These are phyloP conservation scores for Hamamelis virginiana DNA, from an alignment of 164 flowering plant species.

Conservation along the genomic window DNA sequence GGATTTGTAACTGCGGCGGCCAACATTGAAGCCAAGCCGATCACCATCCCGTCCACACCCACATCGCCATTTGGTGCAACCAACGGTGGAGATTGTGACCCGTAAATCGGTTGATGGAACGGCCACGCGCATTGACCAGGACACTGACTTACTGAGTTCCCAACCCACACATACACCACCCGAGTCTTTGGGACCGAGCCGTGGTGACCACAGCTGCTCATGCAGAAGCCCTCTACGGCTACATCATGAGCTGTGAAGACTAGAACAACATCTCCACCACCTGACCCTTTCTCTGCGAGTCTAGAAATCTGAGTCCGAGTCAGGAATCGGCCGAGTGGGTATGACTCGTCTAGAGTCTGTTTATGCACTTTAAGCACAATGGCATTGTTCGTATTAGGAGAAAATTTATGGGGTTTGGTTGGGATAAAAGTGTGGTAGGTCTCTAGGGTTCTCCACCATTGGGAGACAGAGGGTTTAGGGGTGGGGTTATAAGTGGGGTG, in stretches of 20 bases:
- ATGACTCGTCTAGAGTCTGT: conserved; percentile 5
- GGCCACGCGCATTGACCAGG: conserved; percentile 12
- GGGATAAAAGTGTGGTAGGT: conserved; percentile 16
- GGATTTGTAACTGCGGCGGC: conserved; percentile 23
- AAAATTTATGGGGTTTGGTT: neutral
- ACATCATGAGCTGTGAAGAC: conserved; percentile 17
- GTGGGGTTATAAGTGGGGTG: neutral
- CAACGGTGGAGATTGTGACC: conserved; percentile 20
- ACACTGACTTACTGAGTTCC: conserved; percentile 22
- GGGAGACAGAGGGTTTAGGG: conserved; percentile 23
- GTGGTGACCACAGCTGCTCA: conserved; percentile 19
- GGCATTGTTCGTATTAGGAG: neutral
- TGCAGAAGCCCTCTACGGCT: conserved; percentile 22
- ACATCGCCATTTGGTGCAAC: conserved; percentile 26
- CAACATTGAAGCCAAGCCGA: conserved; percentile 13
- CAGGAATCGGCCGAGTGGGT: conserved; percentile 12
- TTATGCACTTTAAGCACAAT: neutral
- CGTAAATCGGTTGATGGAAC: conserved; percentile 13
- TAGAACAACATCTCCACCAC: neutral
- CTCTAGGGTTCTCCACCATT: conserved; percentile 35
- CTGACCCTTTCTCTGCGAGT: neutral
- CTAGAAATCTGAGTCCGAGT: conserved; percentile 4
- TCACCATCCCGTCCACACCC: conserved; percentile 26
- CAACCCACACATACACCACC: conserved; percentile 17
- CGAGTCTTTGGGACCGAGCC: neutral